Evolutionary conservation across 1,284 basidiomycete genomes (phyloP).

Genomic region (Neonothopanus nambi): DNA sequence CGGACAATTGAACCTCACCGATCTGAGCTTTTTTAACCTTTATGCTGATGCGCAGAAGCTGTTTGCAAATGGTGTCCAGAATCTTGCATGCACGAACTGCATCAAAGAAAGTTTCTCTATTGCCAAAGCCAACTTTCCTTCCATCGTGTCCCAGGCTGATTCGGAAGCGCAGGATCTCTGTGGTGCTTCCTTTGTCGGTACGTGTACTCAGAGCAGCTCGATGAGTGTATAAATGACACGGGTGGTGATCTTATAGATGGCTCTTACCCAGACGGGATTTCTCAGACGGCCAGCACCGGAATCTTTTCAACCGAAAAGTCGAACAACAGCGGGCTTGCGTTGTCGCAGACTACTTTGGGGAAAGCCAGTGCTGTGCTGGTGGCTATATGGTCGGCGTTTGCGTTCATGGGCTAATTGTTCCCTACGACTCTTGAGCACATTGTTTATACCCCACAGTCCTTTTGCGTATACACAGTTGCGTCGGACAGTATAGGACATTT

Average conservation of each 20-base stretch:
- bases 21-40: constrained; percentile 28
- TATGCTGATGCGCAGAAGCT: constrained; percentile 26
- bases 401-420: constrained; percentile 3
- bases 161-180: constrained; percentile 31
- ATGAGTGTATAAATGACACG: not conserved
- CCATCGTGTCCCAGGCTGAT: constrained; percentile 22
- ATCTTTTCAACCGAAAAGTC: constrained; percentile 12
- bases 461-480: too few relatives aligned
- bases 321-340: constrained; percentile 1
- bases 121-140: constrained; percentile 30
- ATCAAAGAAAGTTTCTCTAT: constrained; percentile 45
- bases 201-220: constrained; percentile 18
- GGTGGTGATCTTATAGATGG: constrained; percentile 15
- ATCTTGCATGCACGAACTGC: constrained; percentile 46
- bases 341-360: constrained; percentile 1
- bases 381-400: constrained; percentile 3
- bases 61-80: constrained; percentile 26
- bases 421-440: not conserved
- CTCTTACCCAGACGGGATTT: constrained; percentile 17
- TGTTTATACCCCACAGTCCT: too few relatives aligned
- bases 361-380: constrained; percentile 4
- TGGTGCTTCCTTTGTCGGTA: constrained; percentile 46
- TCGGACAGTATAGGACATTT: too few relatives aligned
- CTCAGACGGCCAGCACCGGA: constrained; percentile 17
- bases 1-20: constrained; percentile 34